Conservation (phyloP, 108 stramenopile species). For the Fragilariopsis cylindrus region DNA sequence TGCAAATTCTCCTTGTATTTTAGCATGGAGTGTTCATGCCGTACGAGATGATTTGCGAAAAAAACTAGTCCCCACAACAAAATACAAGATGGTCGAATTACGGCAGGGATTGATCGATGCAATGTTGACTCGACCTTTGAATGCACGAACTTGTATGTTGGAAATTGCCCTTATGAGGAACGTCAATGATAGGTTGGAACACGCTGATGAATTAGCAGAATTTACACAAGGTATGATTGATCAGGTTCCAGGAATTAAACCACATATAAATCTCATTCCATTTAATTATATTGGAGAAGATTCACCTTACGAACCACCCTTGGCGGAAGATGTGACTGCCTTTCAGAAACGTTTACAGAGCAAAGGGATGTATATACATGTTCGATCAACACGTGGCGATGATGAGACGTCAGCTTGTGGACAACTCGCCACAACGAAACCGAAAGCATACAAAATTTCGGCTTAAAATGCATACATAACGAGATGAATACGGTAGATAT, state of each 20-base stretch:
- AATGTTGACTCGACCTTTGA: slow-evolving; percentile 47
- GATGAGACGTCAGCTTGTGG: slow-evolving; percentile 88
- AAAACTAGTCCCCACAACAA: slow-evolving; percentile 80
- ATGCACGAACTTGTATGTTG: slow-evolving; percentile 66
- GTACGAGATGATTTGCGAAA: slow-evolving; percentile 69
- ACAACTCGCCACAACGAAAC: slow-evolving; percentile 62
- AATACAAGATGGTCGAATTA: slow-evolving; percentile 69
- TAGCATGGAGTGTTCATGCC: slow-evolving; percentile 90
- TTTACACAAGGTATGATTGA: slow-evolving; percentile 65
- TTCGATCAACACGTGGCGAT: slow-evolving; percentile 83
- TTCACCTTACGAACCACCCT: slow-evolving; percentile 53
- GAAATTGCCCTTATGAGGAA: slow-evolving; percentile 79
- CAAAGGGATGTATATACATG: slow-evolving; percentile 45
- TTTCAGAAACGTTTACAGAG: slow-evolving; percentile 60
- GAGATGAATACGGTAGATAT: too few species aligned
- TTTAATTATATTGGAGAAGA: slow-evolving; percentile 75
- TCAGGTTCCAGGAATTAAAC: slow-evolving; percentile 52
- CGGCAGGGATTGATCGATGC: slow-evolving; percentile 70
- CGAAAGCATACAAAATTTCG: background rate
- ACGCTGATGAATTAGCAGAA: slow-evolving; percentile 72
- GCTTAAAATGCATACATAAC: too few species aligned
- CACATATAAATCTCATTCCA: slow-evolving; percentile 85
- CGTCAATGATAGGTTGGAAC: slow-evolving; percentile 79
- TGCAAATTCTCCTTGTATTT: slow-evolving; percentile 55
- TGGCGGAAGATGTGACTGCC: slow-evolving; percentile 41